Base-by-base conservation (phyloP, 495 filamentous ascomycete genomes). In the Lichina pygmaea region DNA sequence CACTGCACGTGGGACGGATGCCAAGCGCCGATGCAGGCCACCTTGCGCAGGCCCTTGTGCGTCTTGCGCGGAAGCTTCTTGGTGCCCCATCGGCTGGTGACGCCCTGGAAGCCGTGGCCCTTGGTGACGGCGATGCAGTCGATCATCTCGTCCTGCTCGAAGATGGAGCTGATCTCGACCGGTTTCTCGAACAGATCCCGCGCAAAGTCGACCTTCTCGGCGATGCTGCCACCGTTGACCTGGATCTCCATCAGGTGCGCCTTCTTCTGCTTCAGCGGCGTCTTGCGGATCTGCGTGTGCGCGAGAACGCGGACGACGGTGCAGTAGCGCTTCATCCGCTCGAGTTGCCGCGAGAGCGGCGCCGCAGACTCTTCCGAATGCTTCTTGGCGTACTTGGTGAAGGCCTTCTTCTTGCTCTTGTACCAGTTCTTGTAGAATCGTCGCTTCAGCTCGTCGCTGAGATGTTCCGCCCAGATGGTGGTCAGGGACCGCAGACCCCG, bases 391-490 rank as follows among this genome's bases (percentile, higher is more conserved):
- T 99, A 99, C 73, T 91, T 93, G 71, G 91, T 99, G 73, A 95
- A 99, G 48, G 91, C 91, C 85, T 99, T 99, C 82, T 93, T 95
- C 86, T 99, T 99, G 73, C 73, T 80, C 73, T 91, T 92, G 81
- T 99, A 99, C 91, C 91, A 99, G 75, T 99, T 99, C 84, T 99
- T 99, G 79, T 99, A 99, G 82, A 99, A 99, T 61, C 91, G 85
- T 53, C 91, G 80, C 73, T 91, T 93, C 66, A 99, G 63, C 71
- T 94, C 91, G 64, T 99, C 91, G 66, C 78, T 78, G 62, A 99
- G 64, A 66, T 99, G 91, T 73, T 94, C 86, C 60, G 89, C 89
- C 91, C 91, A 99, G 63, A 99, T 79, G 60, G 91, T 99, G 60
- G 86, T 93, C 62, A 99, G 84, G 48, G 91, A 95, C 59, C 91